These are phyloP conservation scores for Chaetomiaceae sp. DNA, from an alignment of 2,329 filamentous ascomycete species.

Conservation along the genomic window DNA sequence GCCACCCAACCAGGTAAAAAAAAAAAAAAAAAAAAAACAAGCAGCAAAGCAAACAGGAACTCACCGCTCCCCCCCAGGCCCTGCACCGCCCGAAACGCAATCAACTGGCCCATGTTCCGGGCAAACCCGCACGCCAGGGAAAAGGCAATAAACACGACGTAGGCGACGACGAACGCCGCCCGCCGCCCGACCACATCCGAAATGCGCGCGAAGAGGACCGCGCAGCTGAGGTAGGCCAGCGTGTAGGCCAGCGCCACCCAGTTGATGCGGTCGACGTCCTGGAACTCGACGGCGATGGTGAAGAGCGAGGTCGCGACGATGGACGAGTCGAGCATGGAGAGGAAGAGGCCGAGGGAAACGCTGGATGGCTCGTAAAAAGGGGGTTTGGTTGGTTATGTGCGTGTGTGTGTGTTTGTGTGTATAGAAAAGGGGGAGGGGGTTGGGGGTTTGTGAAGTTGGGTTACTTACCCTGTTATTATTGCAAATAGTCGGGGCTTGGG, in stretches of 20 bases:
- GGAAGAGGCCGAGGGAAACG: constrained; percentile 44
- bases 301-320: constrained; percentile 57
- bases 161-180: constrained; percentile 47
- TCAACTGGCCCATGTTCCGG: constrained; percentile 42
- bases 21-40: background rate
- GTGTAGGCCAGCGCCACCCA: constrained; percentile 56
- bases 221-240: constrained; percentile 53
- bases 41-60: too few species aligned
- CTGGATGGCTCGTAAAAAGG: background rate
- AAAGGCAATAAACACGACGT: constrained; percentile 51
- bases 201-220: constrained; percentile 51
- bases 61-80: constrained; percentile 49
- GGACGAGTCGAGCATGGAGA: constrained; percentile 56
- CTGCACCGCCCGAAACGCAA: constrained; percentile 46
- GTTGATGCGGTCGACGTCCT: constrained; percentile 42
- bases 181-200: constrained; percentile 53
- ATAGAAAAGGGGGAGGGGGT: background rate
- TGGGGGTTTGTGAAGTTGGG: background rate
- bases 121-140: constrained; percentile 53
- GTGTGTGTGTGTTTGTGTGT: background rate
- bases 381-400: background rate
- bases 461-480: background rate
- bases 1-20: background rate
- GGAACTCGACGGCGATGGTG: constrained; percentile 50
- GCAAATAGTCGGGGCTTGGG: constrained; percentile 4